phyloP scores from a whole-genome alignment of 352 stramenopile genomes.

The Globisporangium echinulatum region DNA sequence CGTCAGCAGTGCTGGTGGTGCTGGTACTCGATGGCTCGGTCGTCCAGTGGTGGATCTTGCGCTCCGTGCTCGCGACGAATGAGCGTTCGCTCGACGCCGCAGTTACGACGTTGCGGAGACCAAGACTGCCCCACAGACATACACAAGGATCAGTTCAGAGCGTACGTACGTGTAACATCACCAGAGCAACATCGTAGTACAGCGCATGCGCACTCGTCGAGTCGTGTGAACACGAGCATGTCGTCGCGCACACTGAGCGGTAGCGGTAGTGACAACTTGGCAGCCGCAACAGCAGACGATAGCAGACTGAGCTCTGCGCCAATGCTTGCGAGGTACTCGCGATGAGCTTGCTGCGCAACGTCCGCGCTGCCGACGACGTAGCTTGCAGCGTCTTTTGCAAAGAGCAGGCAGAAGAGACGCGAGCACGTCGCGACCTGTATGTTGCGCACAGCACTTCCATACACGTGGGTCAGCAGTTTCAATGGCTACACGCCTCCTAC shows the following conservation, averaged over 20 bases:
- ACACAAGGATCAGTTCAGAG: background rate
- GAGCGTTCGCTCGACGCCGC: constrained; percentile 12
- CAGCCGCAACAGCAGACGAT: too few relatives aligned
- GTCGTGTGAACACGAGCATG: constrained; percentile 14
- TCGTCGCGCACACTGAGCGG: background rate
- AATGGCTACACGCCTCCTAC: too few relatives aligned
- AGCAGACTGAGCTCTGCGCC: too few relatives aligned
- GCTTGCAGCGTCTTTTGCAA: constrained; percentile 25
- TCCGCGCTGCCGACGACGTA: constrained; percentile 28
- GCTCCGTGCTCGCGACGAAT: constrained; percentile 28
- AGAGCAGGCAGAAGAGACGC: constrained; percentile 39
- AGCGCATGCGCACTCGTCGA: constrained; percentile 25
- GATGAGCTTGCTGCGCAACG: constrained; percentile 21
- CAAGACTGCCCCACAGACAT: constrained; percentile 16
- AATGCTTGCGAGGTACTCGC: constrained; percentile 11
- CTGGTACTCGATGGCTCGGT: constrained; percentile 7
- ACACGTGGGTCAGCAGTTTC: too few relatives aligned
- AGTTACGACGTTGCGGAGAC: constrained; percentile 26
- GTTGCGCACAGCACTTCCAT: background rate
- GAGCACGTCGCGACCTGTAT: constrained; percentile 26
- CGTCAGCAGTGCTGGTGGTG: background rate
- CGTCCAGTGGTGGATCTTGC: constrained; percentile 32
- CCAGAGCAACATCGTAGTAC: too few relatives aligned
- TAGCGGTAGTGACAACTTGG: constrained; percentile 1
- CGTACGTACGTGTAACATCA: too few relatives aligned